Evolutionary conservation across 768 basidiomycete species (phyloP), one percentile per base, ranked within the genome.

Genomic region (Tulasnella sp.): DNA sequence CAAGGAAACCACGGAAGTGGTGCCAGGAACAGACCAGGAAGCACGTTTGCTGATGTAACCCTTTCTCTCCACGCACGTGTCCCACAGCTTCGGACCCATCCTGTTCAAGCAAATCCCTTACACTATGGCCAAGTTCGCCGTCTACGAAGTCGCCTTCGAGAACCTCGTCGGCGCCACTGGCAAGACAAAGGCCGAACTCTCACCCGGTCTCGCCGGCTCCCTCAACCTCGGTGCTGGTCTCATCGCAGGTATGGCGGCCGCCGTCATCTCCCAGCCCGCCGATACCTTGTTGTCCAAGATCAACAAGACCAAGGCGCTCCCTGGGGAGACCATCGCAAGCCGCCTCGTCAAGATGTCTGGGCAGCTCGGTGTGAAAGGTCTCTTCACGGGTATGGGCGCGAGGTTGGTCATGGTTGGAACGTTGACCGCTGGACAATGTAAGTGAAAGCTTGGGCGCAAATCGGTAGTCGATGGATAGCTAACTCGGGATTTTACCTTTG

Each of bases 81-180:
- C 11, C n/a, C 38, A 17, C 24, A 66, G 69, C 66, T 73, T 73
- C 67, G 72, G 71, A 63, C 72, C 73, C 49, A 74, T 74, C 68
- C 63, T 74, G 58, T 74, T 74, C 72, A 74, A 74, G 55, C 71
- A 94, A 86, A 92, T 94, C 68, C 92, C 92, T 55, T 96, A 96
- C 79, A 96, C 92, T 68, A 93, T 96, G 92, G 92, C 92, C 77
- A 96, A 96, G 75, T 96, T 96, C 82, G 90, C 81, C 81, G 91
- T 89, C 80, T 93, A 84, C 71, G 90, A 92, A 72, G 29, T 62
- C 51, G 59, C 56, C 58, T 60, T 57, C 45, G 62, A 61, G 53
- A 83, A 84, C 78, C 86, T 87, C 66, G 88, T 86, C 70, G 78
- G 85, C 10, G 75, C 79, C 12, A 89, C 90, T 72, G 72, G 80